Evolutionary conservation across 352 stramenopile genomes (phyloP).

Genomic region (Phytopythium vexans): DNA sequence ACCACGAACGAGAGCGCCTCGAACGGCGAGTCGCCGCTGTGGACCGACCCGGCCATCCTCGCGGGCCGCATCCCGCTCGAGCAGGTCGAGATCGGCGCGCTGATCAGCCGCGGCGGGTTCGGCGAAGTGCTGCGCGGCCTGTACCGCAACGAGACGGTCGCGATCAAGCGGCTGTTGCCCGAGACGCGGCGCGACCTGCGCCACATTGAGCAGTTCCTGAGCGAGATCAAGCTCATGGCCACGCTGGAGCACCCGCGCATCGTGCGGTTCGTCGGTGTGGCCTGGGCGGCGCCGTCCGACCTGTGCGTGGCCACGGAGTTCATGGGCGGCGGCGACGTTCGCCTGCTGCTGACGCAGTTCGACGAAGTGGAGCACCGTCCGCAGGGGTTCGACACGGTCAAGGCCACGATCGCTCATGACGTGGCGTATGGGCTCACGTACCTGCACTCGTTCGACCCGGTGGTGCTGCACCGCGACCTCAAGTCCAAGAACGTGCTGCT

Average conservation of each 20-base stretch:
- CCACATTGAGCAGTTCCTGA: conserved; percentile 48
- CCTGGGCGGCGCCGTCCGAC: conserved; percentile 42
- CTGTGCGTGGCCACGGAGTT: conserved; percentile 49
- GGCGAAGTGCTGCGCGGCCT: conserved; percentile 38
- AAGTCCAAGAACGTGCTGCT: conserved; percentile 36
- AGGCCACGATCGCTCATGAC: conserved; percentile 34
- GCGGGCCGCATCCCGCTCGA: conserved; percentile 48
- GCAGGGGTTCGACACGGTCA: conserved; percentile 36
- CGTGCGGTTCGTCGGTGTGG: conserved; percentile 43
- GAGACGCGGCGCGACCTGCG: conserved; percentile 36
- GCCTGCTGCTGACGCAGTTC: conserved; percentile 25
- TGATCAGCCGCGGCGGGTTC: conserved; percentile 46
- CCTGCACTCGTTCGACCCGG: conserved; percentile 42
- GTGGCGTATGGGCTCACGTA: conserved; percentile 53
- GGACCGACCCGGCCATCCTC: conserved; percentile 45
- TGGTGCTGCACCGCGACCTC: conserved; percentile 19
- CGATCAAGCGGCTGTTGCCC: conserved; percentile 45
- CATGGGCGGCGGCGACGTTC: conserved; percentile 30
- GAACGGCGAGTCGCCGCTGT: conserved; percentile 18
- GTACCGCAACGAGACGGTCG: conserved; percentile 34
- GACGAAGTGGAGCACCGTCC: conserved; percentile 25
- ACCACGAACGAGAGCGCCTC: conserved; percentile 20
- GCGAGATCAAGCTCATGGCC: conserved; percentile 41
- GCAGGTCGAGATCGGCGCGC: conserved; percentile 20
- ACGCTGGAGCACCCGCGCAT: conserved; percentile 51